Conservation (phyloP, 108 stramenopile genomes). For the Skeletonema tropicum region DNA sequence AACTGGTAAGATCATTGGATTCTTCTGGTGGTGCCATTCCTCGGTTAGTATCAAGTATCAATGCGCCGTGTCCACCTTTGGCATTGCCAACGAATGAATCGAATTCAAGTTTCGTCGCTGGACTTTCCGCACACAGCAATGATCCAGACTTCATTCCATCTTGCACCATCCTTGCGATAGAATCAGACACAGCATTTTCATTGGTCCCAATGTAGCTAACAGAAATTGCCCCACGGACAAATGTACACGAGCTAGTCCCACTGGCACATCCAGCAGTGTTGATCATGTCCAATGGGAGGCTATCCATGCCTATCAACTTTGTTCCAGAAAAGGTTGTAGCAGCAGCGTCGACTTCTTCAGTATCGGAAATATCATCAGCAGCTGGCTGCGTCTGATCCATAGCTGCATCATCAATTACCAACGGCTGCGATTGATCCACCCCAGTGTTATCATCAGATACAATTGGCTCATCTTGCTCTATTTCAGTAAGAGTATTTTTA, state of each 20-base stretch:
- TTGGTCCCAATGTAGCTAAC: conserved; percentile 41
- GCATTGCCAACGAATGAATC: not conserved
- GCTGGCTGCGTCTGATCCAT: not conserved
- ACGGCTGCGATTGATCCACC: not conserved
- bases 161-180: conserved; percentile 8
- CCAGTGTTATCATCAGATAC: not conserved
- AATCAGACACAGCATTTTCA: conserved; percentile 31
- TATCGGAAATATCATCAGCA: not conserved
- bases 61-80: not conserved
- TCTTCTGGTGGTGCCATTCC: not conserved
- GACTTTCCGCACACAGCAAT: conserved; percentile 14
- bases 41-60: not conserved
- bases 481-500: not conserved
- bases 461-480: not conserved
- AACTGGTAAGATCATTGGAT: conserved; percentile 22
- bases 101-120: conserved; percentile 33
- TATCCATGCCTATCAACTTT: not conserved
- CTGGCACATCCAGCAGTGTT: conserved; percentile 23
- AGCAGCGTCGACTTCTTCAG: not conserved
- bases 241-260: conserved; percentile 25
- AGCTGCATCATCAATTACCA: not conserved
- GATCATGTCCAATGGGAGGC: not conserved
- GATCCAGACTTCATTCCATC: conserved; percentile 30
- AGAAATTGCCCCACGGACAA: conserved; percentile 28
- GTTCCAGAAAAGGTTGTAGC: not conserved